Percentiles rank a stretch among this genome's conserved stretches.
phyloP scores from a whole-genome alignment of 2,329 filamentous ascomycete genomes.

The Sporothrix protearum region DNA sequence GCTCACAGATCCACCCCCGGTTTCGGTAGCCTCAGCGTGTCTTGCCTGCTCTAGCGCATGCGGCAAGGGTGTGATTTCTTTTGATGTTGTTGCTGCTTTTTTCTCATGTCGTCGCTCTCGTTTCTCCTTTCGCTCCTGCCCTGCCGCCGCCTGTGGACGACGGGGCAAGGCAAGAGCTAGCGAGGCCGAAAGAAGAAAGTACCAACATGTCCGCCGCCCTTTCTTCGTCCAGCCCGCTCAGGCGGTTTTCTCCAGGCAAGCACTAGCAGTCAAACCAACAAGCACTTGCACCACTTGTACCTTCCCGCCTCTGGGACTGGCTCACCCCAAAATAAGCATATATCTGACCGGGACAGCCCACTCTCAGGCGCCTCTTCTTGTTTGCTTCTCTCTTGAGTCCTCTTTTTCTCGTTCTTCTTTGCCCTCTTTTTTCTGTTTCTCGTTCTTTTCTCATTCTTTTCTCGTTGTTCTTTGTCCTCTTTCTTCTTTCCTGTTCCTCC shows the following conservation, averaged over 20 bases:
- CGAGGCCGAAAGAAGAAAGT: constrained; percentile 1
- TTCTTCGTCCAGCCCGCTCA: neutral
- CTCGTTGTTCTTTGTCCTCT: neutral
- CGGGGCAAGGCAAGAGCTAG: neutral
- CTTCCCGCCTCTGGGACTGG: neutral
- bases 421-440: neutral
- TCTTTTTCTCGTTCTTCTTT: neutral
- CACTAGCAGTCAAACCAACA: neutral
- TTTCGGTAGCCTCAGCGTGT: neutral
- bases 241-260: neutral
- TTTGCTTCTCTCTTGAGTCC: neutral
- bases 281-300: neutral
- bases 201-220: neutral
- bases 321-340: constrained; percentile 12
- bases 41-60: constrained; percentile 3
- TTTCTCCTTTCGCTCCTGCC: neutral
- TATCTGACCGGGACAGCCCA: constrained; percentile 8
- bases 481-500: neutral
- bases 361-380: neutral
- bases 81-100: neutral
- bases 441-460: neutral
- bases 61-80: neutral
- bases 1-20: neutral
- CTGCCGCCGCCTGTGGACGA: neutral
- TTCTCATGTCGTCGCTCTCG: neutral